phyloP scores from a whole-genome alignment of 2,329 filamentous ascomycete genomes.

The Exophiala spinifera region DNA sequence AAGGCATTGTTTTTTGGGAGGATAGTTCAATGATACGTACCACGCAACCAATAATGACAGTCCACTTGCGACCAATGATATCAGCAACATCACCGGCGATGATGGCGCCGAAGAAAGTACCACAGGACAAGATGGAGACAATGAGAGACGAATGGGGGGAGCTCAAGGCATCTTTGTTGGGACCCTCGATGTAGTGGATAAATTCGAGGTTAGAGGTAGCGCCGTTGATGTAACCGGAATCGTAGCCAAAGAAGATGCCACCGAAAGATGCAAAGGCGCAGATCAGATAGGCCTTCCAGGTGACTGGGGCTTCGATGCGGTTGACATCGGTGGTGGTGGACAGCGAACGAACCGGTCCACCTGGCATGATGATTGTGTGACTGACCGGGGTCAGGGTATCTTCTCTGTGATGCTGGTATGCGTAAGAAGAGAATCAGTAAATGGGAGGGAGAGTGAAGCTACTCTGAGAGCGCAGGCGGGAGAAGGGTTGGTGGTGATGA shows the following conservation, averaged over 20 bases:
- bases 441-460: no score
- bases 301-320: slow-evolving; percentile 59
- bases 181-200: slow-evolving; percentile 39
- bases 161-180: slow-evolving; percentile 36
- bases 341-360: slow-evolving; percentile 17
- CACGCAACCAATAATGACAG: slow-evolving; percentile 65
- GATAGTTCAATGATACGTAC: no score
- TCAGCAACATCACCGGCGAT: slow-evolving; percentile 76
- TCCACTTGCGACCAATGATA: slow-evolving; percentile 68
- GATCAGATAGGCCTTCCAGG: slow-evolving; percentile 59
- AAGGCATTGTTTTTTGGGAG: no score
- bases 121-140: slow-evolving; percentile 72
- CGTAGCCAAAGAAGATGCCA: slow-evolving; percentile 60
- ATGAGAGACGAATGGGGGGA: slow-evolving; percentile 59
- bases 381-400: not conserved
- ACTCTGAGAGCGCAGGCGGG: not conserved
- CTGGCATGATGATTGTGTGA: slow-evolving; percentile 10
- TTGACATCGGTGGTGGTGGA: slow-evolving; percentile 42
- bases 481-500: no score
- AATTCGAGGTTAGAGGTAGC: slow-evolving; percentile 52
- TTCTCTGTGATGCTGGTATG: no score
- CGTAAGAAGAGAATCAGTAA: no score
- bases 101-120: slow-evolving; percentile 75
- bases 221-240: slow-evolving; percentile 56
- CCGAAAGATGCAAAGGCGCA: slow-evolving; percentile 61